Percentiles rank a stretch among this genome's conserved stretches.
Conservation (phyloP, 2,329 filamentous ascomycete genomes). For the Neophaeococcomyces mojaviensis region DNA sequence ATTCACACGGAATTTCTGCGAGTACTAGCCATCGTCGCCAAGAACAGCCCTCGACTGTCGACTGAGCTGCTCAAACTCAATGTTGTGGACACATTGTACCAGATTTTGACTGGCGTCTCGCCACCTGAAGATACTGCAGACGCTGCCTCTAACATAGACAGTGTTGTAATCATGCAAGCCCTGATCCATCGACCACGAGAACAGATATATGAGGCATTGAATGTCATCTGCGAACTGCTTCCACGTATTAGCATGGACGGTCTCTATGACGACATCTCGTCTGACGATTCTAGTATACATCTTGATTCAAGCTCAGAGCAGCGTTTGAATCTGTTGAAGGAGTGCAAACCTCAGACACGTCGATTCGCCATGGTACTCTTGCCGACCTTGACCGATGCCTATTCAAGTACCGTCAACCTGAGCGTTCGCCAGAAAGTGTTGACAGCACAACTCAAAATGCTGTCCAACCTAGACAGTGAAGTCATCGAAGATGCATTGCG, state of each 20-base stretch:
- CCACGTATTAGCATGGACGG: slow-evolving; percentile 43
- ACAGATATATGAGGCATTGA: slow-evolving; percentile 93
- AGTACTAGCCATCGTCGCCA: slow-evolving; percentile 81
- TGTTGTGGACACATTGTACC: slow-evolving; percentile 93
- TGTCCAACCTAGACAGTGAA: slow-evolving; percentile 80
- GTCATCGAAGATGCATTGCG: slow-evolving; percentile 81
- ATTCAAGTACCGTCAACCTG: slow-evolving; percentile 94
- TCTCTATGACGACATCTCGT: slow-evolving; percentile 38
- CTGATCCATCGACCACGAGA: slow-evolving; percentile 91
- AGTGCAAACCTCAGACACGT: slow-evolving; percentile 79
- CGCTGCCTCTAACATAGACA: slow-evolving; percentile 80
- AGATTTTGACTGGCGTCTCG: slow-evolving; percentile 92
- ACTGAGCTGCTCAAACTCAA: slow-evolving; percentile 92
- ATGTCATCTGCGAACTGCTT: slow-evolving; percentile 91
- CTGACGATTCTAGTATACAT: slow-evolving; percentile 27
- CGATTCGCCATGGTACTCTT: slow-evolving; percentile 89
- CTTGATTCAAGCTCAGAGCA: slow-evolving; percentile 52
- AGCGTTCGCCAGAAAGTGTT: slow-evolving; percentile 92
- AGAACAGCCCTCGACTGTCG: slow-evolving; percentile 78
- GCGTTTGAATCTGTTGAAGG: slow-evolving; percentile 69
- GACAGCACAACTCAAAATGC: slow-evolving; percentile 93
- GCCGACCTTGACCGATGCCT: slow-evolving; percentile 90
- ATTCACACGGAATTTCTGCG: slow-evolving; percentile 96
- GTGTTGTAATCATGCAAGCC: slow-evolving; percentile 97
- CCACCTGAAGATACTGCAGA: slow-evolving; percentile 73